Evolutionary conservation across 164 flowering plant species (phyloP), one percentile per base, ranked within the genome.

Genomic region (Taxillus chinensis): DNA sequence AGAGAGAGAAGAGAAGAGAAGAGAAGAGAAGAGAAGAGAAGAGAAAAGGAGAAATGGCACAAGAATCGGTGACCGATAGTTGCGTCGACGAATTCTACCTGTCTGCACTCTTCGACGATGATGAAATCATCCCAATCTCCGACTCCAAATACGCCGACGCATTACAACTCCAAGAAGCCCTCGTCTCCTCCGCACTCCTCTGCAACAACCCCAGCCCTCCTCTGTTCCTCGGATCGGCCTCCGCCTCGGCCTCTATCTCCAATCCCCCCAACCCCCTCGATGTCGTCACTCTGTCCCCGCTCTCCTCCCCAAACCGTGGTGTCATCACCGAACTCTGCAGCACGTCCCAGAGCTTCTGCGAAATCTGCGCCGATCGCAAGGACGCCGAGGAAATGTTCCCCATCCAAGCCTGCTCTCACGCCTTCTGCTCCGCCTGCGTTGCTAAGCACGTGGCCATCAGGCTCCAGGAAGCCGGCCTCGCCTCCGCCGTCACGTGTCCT

Each of bases 401-500:
- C 9, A 2, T 5, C 51, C 12, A 11, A 7, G 51, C 46, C 10
- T 43, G 8, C 46, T 43, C 46, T 9, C 10, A 6, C 46, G 46
- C 46, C 46, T 1, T 9, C 46, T 6, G 8, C 46, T 43, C 46
- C 46, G 46, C 46, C 46, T 43, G 8, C 46, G 46, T 9, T 9
- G 7, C 46, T 2, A 27, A 27, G 27, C 27, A 45, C 43, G 63
- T 72, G 2, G 62, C 57, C 37, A 13, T 74, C 0, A 74, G 67
- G 67, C 40, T 74, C 12, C 65, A 67, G 53, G 78, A 70, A 1
- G 69, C 63, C 40, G 51, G 58, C 5, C 41, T 64, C 40, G 51
- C 61, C 5, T 45, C 45, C 0, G 17, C 3, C 0, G 57, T 78
- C 1, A 3, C 9, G 3, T 78, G 82, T 59, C 82, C 82, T 0